Base-by-base conservation (phyloP, 2,329 filamentous ascomycete species). In the Aspergillus sp. region DNA sequence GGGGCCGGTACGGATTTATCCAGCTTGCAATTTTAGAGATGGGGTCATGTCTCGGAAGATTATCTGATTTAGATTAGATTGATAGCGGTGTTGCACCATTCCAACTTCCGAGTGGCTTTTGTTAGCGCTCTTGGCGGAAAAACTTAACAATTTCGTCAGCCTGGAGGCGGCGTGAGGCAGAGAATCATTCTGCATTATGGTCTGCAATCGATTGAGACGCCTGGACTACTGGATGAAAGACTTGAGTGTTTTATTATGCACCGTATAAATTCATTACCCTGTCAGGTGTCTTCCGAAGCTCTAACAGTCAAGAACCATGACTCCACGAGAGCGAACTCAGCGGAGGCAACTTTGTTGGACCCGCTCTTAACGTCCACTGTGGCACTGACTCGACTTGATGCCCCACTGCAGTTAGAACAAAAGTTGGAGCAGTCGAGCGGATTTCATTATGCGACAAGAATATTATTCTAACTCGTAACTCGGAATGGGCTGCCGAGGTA, bases 11-110 rank as follows among this genome's bases (percentile, higher is more conserved):
- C 26, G 9, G 9, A 30, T 8, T 30, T 6, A 39, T 2, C 13
- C 36, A 32, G 26, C 17, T 43, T 39, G 22, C 13, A 26, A 39
- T 24, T 39, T 50, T 24, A 44, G 18, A 17, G 34, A 49, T n/a
- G 30, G 9, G 24, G 24, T 24, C 7, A 7, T 24, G 24, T 3
- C 17, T 53, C 41, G 13, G 20, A 49, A 17, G 20, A 52, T 34
- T 54, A 58, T 58, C 55, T 52, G 53, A 59, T 61, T 56, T 38
- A 20, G 48, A 43, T 43, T 52, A 61, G 62, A 66, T 66, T 64
- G 56, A 66, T 65, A 55, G 43, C 22, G 53, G 18, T 26, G 48
- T 30, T 20, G 45, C 17, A 30, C 8, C 26, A 30, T 9, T 30
- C 26, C 9, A 30, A 11, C 6, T n/a, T 41, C 48, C 45, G 18